A percentile compares a stretch with the other conserved stretches of the same genome.
Evolutionary conservation across 2,329 filamentous ascomycete genomes (phyloP).

Genomic region (Stagonosporopsis cucurbitacearum): DNA sequence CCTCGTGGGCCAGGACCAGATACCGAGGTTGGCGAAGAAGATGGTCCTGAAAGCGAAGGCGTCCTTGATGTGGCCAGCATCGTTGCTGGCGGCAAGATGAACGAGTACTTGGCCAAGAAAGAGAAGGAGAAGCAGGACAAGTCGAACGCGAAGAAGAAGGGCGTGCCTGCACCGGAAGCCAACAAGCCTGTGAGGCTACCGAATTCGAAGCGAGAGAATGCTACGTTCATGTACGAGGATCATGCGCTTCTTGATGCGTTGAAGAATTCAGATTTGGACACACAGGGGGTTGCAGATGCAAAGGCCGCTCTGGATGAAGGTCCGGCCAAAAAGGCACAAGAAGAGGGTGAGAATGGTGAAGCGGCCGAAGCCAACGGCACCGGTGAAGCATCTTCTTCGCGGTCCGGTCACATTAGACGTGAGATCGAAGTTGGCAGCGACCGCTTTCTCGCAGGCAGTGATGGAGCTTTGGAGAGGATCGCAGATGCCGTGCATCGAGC

Average conservation of each 20-base stretch:
- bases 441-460: constrained; percentile 69
- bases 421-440: constrained; percentile 81
- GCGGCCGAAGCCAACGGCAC: constrained; percentile 38
- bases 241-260: constrained; percentile 62
- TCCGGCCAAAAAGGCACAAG: constrained; percentile 49
- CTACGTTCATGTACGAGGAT: constrained; percentile 77
- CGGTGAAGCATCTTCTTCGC: constrained; percentile 24
- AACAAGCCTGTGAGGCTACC: constrained; percentile 68
- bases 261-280: constrained; percentile 57
- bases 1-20: constrained; percentile 62
- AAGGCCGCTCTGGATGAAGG: constrained; percentile 60
- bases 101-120: constrained; percentile 82
- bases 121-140: constrained; percentile 79
- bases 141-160: constrained; percentile 64
- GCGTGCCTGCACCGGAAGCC: constrained; percentile 64
- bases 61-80: constrained; percentile 86
- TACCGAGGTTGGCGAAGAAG: constrained; percentile 61
- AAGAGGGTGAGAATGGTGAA: constrained; percentile 43
- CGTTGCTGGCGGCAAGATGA: constrained; percentile 80
- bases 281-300: constrained; percentile 57
- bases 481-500: constrained; percentile 83
- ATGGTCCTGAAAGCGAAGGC: constrained; percentile 68
- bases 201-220: constrained; percentile 73
- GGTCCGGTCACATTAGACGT: constrained; percentile 50
- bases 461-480: constrained; percentile 80